Base-by-base conservation (phyloP, 2,329 filamentous ascomycete genomes). In the Nannizziopsis barbatae region DNA sequence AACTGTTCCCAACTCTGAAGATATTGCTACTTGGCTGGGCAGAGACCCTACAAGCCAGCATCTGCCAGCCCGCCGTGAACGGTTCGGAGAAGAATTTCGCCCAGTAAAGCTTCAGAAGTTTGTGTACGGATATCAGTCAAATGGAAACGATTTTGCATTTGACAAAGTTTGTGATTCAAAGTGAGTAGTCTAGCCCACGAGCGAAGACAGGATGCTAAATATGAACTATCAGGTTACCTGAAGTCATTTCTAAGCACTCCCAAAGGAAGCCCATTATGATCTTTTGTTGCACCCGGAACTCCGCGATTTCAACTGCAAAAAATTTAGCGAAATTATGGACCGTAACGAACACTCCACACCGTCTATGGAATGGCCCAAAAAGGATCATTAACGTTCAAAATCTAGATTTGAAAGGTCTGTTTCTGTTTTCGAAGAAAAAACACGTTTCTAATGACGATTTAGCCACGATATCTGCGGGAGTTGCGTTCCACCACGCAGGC, bases 401-500 rank as follows among this genome's bases (percentile, higher is more conserved):
- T 52, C 71, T 71, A 20, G 79, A 83, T 1, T 65, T 92, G 11
- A 76, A 76, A 57, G 69, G 74, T 75, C 62, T 68, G 54, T 50
- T 54, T 30, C 17, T 20, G 60, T 33, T 35, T 46, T 2, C 15
- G 33, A 17, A 7, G n/a, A 17, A 40, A 11, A n/a, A 5, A n/a
- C 4, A 7, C 22, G 3, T 27, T 27, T n/a, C 45, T 50, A 17
- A 50, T 44, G 48, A 59, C 50, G 52, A 31, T 44, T 42, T 52
- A 71, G 72, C 67, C 4, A 73, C 69, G 5, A 62, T 74, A 6
- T 51, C 61, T 14, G 67, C 74, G 11, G 86, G 85, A 3, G 83
- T 93, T 27, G 83, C 84, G 1, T 90, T 86, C 54, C 86, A 94
- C 60, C 86, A 94, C 65, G 86, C 83, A 15, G 86, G 86, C 0